Base-by-base conservation (phyloP, 176 grass and related monocot genomes). In the Avena insularis region DNA sequence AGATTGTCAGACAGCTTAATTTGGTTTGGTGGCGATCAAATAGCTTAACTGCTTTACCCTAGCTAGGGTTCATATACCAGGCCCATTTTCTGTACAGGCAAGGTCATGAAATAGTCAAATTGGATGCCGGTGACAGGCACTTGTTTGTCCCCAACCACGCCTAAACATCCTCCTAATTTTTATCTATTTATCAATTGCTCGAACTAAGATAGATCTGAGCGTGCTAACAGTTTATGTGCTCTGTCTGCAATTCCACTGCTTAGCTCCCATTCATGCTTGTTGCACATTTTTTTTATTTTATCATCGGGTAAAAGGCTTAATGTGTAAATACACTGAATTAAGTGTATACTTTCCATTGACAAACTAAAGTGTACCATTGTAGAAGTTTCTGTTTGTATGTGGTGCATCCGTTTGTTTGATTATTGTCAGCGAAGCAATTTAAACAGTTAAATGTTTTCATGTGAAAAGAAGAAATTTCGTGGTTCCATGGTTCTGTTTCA, bases 201-300 rank as follows among this genome's bases (percentile, higher is more conserved):
- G 40, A 27, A 11, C 27, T 56, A 77, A 77, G 74, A 75, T 51
- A 13, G 3, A 76, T 54, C 47, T 31, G 47, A 53, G 14, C 0
- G 1, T 10, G 48, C 7, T 2, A 53, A 53, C 23, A 9, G 17
- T 76, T 66, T 27, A 4, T 19, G 19, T 0, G 3, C 13, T 51
- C 23, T 33, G 31, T 3, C 49, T 76, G 8, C 31, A 36, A 40
- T 69, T 69, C 6, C 15, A 69, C 33, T 69, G 66, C 33, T 33
- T 67, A 67, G 47, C 72, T 17, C 23, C 47, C 14, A 31, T 27
- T 75, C 12, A 53, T 53, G 23, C 53, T 53, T 53, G 21, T 76
- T 71, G 67, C 67, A 20, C 15, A 17, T 71, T 76, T 64, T 75
- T 6, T 51, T 75, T n/a, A 21, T 73, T 40, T 73, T 11, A 73